A percentile compares a stretch with the other conserved stretches of the same genome.
phyloP scores from a whole-genome alignment of 495 filamentous ascomycete species.

The Aspergillus nanangensis region DNA sequence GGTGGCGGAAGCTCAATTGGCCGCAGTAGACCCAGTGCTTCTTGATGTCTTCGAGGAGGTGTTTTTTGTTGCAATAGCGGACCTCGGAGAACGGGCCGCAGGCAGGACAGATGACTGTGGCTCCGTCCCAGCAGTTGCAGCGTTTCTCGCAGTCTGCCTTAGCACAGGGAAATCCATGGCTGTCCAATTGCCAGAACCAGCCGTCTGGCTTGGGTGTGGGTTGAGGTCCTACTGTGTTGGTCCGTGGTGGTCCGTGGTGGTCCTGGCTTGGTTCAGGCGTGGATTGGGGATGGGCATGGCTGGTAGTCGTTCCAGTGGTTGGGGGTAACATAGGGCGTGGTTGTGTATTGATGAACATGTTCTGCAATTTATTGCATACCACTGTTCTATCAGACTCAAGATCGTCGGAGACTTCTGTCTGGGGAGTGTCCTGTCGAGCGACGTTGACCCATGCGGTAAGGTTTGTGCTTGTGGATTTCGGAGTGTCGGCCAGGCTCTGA shows the following conservation, averaged over 20 bases:
- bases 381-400: background rate
- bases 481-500: slow-evolving; percentile 1
- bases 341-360: background rate
- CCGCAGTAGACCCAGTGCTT: slow-evolving; percentile 32
- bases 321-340: background rate
- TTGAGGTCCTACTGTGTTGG: background rate
- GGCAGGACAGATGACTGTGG: slow-evolving; percentile 32
- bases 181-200: slow-evolving; percentile 24
- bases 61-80: slow-evolving; percentile 38
- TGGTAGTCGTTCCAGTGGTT: background rate
- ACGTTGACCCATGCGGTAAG: slow-evolving; percentile 4
- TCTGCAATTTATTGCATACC: too few species aligned
- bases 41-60: slow-evolving; percentile 30
- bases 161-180: slow-evolving; percentile 22
- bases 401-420: background rate
- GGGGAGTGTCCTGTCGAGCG: background rate
- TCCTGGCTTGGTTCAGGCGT: background rate
- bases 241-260: background rate
- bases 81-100: slow-evolving; percentile 40
- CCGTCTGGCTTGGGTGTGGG: slow-evolving; percentile 9
- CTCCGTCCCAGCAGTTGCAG: slow-evolving; percentile 47
- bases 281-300: slow-evolving; percentile 12
- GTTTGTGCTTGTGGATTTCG: slow-evolving; percentile 7
- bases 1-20: slow-evolving; percentile 10
- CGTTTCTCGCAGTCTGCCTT: slow-evolving; percentile 31